Base-by-base conservation (phyloP, 768 basidiomycete species). In the Suillus tomentosus region DNA sequence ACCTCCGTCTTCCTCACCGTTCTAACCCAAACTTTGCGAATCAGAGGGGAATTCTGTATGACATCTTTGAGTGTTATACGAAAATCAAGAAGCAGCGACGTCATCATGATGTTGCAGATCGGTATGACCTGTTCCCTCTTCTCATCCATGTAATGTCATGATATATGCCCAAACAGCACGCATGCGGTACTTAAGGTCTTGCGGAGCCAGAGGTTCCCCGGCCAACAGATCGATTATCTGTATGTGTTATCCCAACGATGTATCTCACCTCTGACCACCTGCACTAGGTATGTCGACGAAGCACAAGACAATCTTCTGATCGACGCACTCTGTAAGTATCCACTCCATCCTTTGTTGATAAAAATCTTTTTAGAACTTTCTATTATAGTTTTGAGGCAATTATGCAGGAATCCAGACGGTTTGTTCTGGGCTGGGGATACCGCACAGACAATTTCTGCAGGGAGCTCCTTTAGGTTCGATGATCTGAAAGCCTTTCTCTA, bases 381-480 rank as follows among this genome's bases (percentile, higher is more conserved):
- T 42, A 5, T 19, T 58, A 6, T 13, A 91, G 90, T 92, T 4
- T 72, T 92, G 47, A 77, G 89, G 37, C 77, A 78, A 0, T 70
- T 92, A n/a, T 91, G 88, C 65, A 73, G 73, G 13, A 91, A 91
- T 68, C 81, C 84, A 0, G 77, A 89, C 59, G 90, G 90, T 0
- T 73, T 91, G 22, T 88, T 92, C 66, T 91, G 89, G 88, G 90
- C 89, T 2, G 91, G 91, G 0, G 91, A 92, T 69, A 91, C 91
- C 0, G 89, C 91, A 0, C 91, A 92, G 66, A 89, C 90, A 0
- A 92, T 92, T 45, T 86, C 88, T 0, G 82, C 84, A 0, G 91
- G 90, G 3, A 89, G 87, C 65, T 82, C 88, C 0, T 92, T 92
- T 67, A 77, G 86, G 11, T 92, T 92, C 70, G 78, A 88, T 61